A percentile compares a stretch with the other conserved stretches of the same genome.
Conservation (phyloP, 2,329 filamentous ascomycete genomes). For the Coniochaeta prunicola region DNA sequence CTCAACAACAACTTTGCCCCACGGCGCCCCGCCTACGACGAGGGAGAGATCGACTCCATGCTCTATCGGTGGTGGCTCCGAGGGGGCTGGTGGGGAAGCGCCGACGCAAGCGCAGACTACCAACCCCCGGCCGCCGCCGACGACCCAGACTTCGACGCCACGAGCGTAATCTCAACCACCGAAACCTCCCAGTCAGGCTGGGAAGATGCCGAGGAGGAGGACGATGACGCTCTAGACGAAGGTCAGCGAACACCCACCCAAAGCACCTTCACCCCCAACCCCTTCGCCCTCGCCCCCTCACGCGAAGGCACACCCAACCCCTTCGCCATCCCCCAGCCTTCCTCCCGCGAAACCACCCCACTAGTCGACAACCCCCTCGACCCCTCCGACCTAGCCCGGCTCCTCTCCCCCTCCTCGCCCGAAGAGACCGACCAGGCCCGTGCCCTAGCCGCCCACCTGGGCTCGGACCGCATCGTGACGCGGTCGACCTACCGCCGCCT, state of each 20-base stretch:
- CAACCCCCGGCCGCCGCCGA: conserved; percentile 44
- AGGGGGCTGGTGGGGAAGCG: conserved; percentile 78
- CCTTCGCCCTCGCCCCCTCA: conserved; percentile 9
- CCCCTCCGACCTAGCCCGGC: conserved; percentile 62
- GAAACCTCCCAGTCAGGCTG: conserved; percentile 24
- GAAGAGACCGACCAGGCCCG: conserved; percentile 77
- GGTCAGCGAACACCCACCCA: conserved; percentile 70
- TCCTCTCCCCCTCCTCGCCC: conserved; percentile 71
- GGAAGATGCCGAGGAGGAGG: conserved; percentile 8
- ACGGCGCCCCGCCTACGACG: conserved; percentile 46
- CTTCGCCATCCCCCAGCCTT: conserved; percentile 7
- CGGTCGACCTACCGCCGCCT: conserved; percentile 67
- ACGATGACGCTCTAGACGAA: conserved; percentile 33
- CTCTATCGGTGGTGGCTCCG: conserved; percentile 80
- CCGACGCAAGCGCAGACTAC: conserved; percentile 78
- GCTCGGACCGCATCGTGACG: conserved; percentile 66
- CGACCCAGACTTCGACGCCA: conserved; percentile 49
- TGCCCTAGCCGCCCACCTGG: conserved; percentile 72
- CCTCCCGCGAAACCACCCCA: conserved; percentile 47
- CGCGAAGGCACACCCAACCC: conserved; percentile 6
- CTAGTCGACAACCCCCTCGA: conserved; percentile 56
- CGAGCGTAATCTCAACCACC: conserved; percentile 67
- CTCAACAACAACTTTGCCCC: conserved; percentile 33
- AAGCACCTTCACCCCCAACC: conserved; percentile 23
- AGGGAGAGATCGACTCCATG: conserved; percentile 56